Percentiles rank a stretch among this genome's conserved stretches.
Conservation (phyloP, 139 green algal species). For the Gonium pectorale region DNA sequence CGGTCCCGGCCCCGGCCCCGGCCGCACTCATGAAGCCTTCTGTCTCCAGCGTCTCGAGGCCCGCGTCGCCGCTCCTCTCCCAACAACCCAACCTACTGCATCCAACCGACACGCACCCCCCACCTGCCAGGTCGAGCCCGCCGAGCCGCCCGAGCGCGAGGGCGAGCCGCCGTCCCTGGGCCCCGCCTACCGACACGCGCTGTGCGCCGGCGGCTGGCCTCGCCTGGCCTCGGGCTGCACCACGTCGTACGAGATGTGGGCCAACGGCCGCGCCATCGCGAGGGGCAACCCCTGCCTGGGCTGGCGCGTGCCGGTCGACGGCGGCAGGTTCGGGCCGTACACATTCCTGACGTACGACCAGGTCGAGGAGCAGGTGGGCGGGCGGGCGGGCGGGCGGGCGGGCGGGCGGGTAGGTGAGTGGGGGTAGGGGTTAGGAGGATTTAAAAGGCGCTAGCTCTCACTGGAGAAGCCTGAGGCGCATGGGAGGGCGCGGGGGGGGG, state of each 20-base stretch:
- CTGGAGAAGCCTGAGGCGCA: too few species aligned
- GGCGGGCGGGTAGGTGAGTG: background rate
- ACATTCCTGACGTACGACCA: conserved; percentile 44
- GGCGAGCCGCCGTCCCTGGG: background rate
- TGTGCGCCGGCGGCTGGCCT: background rate
- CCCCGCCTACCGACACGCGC: conserved; percentile 31
- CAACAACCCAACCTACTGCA: too few species aligned
- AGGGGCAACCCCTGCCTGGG: conserved; percentile 46
- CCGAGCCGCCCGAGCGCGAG: background rate
- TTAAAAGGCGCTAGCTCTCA: too few species aligned
- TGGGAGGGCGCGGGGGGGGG: background rate
- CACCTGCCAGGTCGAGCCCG: conserved; percentile 27
- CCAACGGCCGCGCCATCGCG: conserved; percentile 1
- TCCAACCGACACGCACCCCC: too few species aligned
- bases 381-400: background rate
- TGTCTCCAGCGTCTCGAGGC: too few species aligned
- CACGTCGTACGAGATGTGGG: conserved; percentile 56
- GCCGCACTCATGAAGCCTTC: too few species aligned
- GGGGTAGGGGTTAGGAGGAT: background rate
- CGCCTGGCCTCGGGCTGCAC: background rate
- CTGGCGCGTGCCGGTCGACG: conserved; percentile 5
- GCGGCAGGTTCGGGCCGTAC: conserved; percentile 48
- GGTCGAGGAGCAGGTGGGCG: conserved; percentile 13
- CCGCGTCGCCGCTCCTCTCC: too few species aligned
- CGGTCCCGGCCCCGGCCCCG: too few species aligned